Conservation (phyloP, 2,329 filamentous ascomycete genomes). For the Trichoderma sp. region DNA sequence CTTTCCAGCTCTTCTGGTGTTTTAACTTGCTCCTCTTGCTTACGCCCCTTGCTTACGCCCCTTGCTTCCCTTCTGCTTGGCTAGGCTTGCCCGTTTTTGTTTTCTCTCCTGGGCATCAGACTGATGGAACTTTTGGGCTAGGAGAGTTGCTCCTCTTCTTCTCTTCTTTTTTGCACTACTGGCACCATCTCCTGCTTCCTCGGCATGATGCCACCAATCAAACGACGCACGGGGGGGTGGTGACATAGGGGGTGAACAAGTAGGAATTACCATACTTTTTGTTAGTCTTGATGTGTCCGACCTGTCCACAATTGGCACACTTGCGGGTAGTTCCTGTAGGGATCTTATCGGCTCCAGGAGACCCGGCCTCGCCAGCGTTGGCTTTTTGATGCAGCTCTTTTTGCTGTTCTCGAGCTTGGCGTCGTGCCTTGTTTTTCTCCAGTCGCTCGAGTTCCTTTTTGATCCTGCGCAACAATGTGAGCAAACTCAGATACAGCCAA, state of each 20-base stretch:
- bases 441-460: constrained; percentile 73
- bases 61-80: constrained; percentile 12
- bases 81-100: constrained; percentile 15
- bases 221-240: constrained; percentile 31
- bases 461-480: constrained; percentile 31
- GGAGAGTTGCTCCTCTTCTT: constrained; percentile 21
- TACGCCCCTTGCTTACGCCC: constrained; percentile 11
- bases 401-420: constrained; percentile 85
- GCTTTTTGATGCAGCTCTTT: constrained; percentile 61
- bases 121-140: constrained; percentile 25
- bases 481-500: neutral
- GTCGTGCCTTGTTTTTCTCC: constrained; percentile 85
- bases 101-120: constrained; percentile 25
- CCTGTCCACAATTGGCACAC: constrained; percentile 95
- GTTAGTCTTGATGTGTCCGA: constrained; percentile 98
- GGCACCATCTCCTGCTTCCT: constrained; percentile 17
- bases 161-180: constrained; percentile 17
- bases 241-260: constrained; percentile 25
- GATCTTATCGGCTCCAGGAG: constrained; percentile 51
- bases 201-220: constrained; percentile 34
- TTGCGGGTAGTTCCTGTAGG: constrained; percentile 74
- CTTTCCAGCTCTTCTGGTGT: constrained; percentile 23
- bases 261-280: constrained; percentile 69
- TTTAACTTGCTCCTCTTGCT: constrained; percentile 21
- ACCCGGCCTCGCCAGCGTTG: constrained; percentile 45